Base-by-base conservation (phyloP, 2,329 filamentous ascomycete genomes). In the Colletotrichum paranaense region DNA sequence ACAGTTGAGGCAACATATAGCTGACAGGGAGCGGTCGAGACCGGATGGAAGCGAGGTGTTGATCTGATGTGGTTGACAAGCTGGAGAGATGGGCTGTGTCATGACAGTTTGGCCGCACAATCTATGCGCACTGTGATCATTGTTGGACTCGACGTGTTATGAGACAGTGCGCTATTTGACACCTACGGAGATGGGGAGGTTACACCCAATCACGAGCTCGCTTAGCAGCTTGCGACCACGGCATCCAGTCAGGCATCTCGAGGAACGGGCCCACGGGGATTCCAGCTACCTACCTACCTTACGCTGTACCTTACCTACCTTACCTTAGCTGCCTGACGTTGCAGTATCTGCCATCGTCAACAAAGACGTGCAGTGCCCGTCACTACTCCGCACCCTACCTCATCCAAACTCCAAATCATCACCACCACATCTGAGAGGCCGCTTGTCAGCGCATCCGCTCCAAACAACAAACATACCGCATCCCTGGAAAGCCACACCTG, bases 181-280 rank as follows among this genome's bases (percentile, higher is more conserved):
- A 8, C 19, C 7, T 6, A 24, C 30, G n/a, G 19, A n/a, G 32
- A 24, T 28, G 11, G 16, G 5, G 7, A 28, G 24, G 16, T 11
- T 28, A 8, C 12, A 30, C 28, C 69, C 69, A 72, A 72, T 72
- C 69, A 72, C 19, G 14, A 14, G 24, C 19, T 46, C n/a, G 28
- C 12, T 56, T 52, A 24, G n/a, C 24, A 7, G 16, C 26, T 67
- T 56, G 14, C 62, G 46, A 55, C 71, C 67, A 72, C 67, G 71
- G 16, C 24, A 56, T 65, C 67, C 68, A 49, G 42, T 49, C 6
- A 49, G 19, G 19, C 42, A 22, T 49, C 19, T 22, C 42, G 19
- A 49, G 19, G 42, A n/a, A 49, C 38, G 38, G 42, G 42, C n/a
- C 38, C 38, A 22, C 42, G 42, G 42, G 42, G 46, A 59, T 55